Base-by-base conservation (phyloP, 345 rosid genomes). In the Aegle marmelos region DNA sequence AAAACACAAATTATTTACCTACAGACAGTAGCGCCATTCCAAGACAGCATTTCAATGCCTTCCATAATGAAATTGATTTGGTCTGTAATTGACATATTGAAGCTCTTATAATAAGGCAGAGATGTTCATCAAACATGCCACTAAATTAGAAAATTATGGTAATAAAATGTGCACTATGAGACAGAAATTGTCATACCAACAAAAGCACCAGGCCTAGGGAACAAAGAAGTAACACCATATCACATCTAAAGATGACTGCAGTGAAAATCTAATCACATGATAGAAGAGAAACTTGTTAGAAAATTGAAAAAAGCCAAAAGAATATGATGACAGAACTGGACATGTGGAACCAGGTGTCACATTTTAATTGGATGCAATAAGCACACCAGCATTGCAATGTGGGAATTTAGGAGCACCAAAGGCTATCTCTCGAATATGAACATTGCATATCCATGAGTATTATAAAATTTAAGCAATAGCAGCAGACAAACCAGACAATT, bases 181-280 rank as follows among this genome's bases (percentile, higher is more conserved):
- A 68, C 11, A 7, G 5, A 45, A 36, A 36, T 50, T 33, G 37
- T 64, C 70, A 50, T 86, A 95, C 99, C 95, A 96, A 82, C 82
- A 96, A 82, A 85, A 96, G 85, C 83, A 84, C 90, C 81, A 94
- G 78, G 79, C 91, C 96, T 78, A 96, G 82, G 75, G 99, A 97
- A 76, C 89, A 77, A 78, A 94, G 90, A 77, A 96, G 97, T 75
- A 96, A 85, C 84, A 96, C 73, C 67, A 84, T 82, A 84, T 94
- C 98, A 76, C 98, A 96, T 92, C 99, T 90, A 79, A 96, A 94
- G 82, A 89, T 81, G 19, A 87, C 54, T 66, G 97, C 86, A 56
- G 90, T 85, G 76, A 90, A 91, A 86, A 91, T 85, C 99, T 96
- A 89, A 70, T 71, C 50, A 85, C 56, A 34, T 71, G 76, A 75